Evolutionary conservation across 495 filamentous ascomycete genomes (phyloP).

Genomic region (Schizothecium vesticola): DNA sequence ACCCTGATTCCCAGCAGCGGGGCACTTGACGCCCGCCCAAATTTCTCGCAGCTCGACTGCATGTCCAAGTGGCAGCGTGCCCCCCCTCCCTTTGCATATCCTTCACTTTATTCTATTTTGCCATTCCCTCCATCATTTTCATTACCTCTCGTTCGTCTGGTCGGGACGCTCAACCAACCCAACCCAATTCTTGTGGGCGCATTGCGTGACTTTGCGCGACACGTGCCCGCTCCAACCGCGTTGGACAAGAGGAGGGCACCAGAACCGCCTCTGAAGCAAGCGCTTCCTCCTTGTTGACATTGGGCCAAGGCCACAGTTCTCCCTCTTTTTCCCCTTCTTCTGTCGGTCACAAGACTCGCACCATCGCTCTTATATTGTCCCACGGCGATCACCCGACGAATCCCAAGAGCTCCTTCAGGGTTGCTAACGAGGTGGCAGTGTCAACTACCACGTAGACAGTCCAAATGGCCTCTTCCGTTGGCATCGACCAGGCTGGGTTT

Average conservation of each 20-base stretch:
- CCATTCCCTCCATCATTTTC: background rate
- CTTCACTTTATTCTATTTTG: background rate
- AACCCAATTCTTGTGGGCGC: background rate
- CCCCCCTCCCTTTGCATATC: background rate
- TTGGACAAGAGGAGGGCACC: background rate
- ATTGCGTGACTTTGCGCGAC: slow-evolving; percentile 7
- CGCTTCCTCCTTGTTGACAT: background rate
- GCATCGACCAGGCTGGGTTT: slow-evolving; percentile 36
- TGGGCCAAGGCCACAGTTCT: background rate
- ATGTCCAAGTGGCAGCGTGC: background rate
- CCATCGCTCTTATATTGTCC: background rate
- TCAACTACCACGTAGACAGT: slow-evolving; percentile 15
- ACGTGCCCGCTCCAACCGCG: slow-evolving; percentile 6
- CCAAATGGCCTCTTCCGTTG: slow-evolving; percentile 41
- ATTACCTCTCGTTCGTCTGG: background rate
- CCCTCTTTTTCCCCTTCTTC: background rate
- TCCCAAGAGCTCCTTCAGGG: background rate
- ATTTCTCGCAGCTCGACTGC: background rate
- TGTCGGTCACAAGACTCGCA: background rate
- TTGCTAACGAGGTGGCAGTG: slow-evolving; percentile 14
- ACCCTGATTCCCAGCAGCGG: background rate
- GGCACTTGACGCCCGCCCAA: background rate
- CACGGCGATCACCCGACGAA: background rate
- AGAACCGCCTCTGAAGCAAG: background rate
- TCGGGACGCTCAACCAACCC: background rate